A percentile compares a stretch with the other conserved stretches of the same genome.
Evolutionary conservation across 495 filamentous ascomycete species (phyloP).

Genomic region (Stereocaulon alpinum): DNA sequence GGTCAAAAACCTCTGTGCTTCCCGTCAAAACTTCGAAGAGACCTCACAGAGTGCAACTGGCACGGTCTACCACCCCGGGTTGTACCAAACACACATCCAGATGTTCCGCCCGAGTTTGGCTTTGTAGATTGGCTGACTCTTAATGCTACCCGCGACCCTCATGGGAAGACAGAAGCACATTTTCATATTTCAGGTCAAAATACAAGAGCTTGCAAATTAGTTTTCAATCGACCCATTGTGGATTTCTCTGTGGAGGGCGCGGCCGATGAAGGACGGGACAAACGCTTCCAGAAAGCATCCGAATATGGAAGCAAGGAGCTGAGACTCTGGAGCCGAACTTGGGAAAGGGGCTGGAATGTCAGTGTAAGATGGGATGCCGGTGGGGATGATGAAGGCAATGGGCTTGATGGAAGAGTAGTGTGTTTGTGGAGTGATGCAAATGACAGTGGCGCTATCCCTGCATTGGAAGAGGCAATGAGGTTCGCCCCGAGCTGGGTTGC

Average conservation of each 20-base stretch:
- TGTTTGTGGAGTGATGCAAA: slow-evolving; percentile 91
- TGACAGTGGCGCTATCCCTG: slow-evolving; percentile 59
- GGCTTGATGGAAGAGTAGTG: slow-evolving; percentile 56
- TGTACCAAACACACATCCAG: slow-evolving; percentile 30
- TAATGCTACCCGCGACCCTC: slow-evolving; percentile 44
- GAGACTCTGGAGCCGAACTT: slow-evolving; percentile 63
- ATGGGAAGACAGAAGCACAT: slow-evolving; percentile 32
- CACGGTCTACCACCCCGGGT: slow-evolving; percentile 53
- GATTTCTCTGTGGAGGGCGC: slow-evolving; percentile 51
- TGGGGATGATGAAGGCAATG: slow-evolving; percentile 25
- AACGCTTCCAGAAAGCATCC: slow-evolving; percentile 46
- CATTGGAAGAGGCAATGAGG: slow-evolving; percentile 67
- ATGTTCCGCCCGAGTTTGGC: slow-evolving; percentile 35
- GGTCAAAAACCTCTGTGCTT: slow-evolving; percentile 50
- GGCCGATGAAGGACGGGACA: slow-evolving; percentile 31
- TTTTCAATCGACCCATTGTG: slow-evolving; percentile 51
- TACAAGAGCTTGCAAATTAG: slow-evolving; percentile 59
- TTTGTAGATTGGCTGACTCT: slow-evolving; percentile 52
- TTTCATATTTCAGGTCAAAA: slow-evolving; percentile 54
- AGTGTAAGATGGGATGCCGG: slow-evolving; percentile 55
- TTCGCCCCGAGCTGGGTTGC: slow-evolving; percentile 74
- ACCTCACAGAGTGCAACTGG: slow-evolving; percentile 60
- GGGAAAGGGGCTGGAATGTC: slow-evolving; percentile 65
- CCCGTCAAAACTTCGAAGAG: slow-evolving; percentile 25
- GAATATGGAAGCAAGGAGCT: slow-evolving; percentile 44